Conservation (phyloP, 179 eudicot species). For the Silene noctiflora region DNA sequence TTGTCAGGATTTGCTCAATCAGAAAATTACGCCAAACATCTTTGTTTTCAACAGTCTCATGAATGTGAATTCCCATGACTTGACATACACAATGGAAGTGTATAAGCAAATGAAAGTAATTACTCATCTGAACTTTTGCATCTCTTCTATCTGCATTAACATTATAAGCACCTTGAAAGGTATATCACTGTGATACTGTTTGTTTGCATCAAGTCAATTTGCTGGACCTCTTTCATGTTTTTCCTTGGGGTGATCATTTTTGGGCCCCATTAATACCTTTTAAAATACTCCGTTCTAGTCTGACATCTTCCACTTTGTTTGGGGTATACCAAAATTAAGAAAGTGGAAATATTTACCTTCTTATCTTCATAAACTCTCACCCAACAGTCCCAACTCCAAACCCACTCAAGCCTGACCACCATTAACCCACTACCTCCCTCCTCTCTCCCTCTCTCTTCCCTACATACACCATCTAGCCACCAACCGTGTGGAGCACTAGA, state of each 20-base stretch:
- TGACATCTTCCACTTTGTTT: no score
- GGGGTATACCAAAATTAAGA: no score
- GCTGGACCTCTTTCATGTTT: neutral
- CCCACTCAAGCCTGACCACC: no score
- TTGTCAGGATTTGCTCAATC: constrained; percentile 65
- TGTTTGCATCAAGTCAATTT: neutral
- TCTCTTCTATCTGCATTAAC: neutral
- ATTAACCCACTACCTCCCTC: no score
- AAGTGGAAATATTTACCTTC: no score
- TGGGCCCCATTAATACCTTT: neutral
- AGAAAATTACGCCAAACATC: constrained; percentile 67
- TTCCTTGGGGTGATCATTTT: neutral
- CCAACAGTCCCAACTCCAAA: no score
- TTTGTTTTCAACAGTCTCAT: constrained; percentile 93
- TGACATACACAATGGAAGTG: constrained; percentile 63
- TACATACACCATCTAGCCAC: no score
- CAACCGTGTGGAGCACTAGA: no score
- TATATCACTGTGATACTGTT: neutral
- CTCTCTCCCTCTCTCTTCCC: no score
- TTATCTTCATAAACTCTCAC: no score
- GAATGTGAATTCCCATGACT: constrained; percentile 86
- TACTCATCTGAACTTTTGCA: constrained; percentile 11
- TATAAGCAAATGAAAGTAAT: constrained; percentile 86
- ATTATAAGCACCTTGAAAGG: neutral
- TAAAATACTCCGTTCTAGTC: neutral